A percentile compares a stretch with the other conserved stretches of the same genome.
Conservation (phyloP, 495 filamentous ascomycete genomes). For the Beverwykella pulmonaria region DNA sequence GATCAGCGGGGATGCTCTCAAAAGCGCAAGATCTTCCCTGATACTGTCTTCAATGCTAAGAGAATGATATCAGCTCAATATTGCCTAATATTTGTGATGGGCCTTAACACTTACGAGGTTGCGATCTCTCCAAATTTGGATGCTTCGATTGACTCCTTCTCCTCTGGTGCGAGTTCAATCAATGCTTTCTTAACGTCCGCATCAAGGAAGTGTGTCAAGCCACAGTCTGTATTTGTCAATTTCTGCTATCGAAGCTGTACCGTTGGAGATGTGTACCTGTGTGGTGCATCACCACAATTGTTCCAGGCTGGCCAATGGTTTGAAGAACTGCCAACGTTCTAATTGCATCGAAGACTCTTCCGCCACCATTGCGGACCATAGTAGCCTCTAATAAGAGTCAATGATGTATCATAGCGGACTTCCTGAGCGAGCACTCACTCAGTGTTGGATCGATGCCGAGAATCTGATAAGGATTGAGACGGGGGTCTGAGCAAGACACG, state of each 20-base stretch:
- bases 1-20: slow-evolving; percentile 42
- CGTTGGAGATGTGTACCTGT: slow-evolving; percentile 18
- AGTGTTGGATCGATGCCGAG: slow-evolving; percentile 40
- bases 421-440: too few species aligned
- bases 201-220: slow-evolving; percentile 44
- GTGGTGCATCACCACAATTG: slow-evolving; percentile 40
- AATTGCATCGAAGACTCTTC: slow-evolving; percentile 41
- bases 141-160: slow-evolving; percentile 29
- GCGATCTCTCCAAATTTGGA: slow-evolving; percentile 42
- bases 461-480: slow-evolving; percentile 43
- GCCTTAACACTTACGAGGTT: slow-evolving; percentile 19
- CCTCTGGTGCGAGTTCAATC: slow-evolving; percentile 38
- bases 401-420: too few species aligned
- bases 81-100: background rate
- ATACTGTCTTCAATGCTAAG: slow-evolving; percentile 41
- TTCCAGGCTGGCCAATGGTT: slow-evolving; percentile 37
- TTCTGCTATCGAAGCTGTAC: background rate
- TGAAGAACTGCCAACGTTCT: slow-evolving; percentile 39
- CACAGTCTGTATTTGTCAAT: slow-evolving; percentile 28
- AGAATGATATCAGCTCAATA: background rate
- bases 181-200: slow-evolving; percentile 32
- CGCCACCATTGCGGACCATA: slow-evolving; percentile 45
- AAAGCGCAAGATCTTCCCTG: slow-evolving; percentile 38
- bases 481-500: slow-evolving; percentile 42
- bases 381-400: slow-evolving; percentile 34